These are phyloP conservation scores for Triangularia setosa DNA, from an alignment of 2,329 filamentous ascomycete genomes.

Conservation along the genomic window DNA sequence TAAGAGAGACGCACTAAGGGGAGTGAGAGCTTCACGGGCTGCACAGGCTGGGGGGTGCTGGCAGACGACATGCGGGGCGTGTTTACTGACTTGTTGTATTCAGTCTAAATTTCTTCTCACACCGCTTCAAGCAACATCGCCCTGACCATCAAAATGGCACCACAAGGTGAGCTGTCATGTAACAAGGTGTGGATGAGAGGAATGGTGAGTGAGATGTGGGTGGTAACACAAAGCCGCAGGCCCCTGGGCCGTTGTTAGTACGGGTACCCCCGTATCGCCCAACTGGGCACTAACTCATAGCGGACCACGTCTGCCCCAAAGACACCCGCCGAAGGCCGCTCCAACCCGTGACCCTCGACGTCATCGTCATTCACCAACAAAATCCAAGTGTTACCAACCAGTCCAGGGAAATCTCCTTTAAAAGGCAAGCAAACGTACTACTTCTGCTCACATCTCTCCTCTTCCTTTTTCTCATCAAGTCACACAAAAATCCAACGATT, in stretches of 20 bases:
- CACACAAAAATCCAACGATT: not conserved
- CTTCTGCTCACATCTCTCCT: not conserved
- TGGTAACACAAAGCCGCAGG: not conserved
- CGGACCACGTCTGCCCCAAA: not conserved
- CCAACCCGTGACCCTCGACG: slow-evolving; percentile 20
- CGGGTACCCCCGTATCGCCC: not conserved
- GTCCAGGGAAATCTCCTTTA: slow-evolving; percentile 9
- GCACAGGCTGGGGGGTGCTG: slow-evolving; percentile 42
- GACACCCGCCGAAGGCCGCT: slow-evolving; percentile 7
- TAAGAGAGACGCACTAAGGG: slow-evolving; percentile 54
- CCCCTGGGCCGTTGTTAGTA: not conserved
- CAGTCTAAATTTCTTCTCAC: not conserved
- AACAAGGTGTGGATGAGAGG: not conserved
- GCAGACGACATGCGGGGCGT: slow-evolving; percentile 48
- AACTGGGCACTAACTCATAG: slow-evolving; percentile 2
- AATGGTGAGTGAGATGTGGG: not conserved
- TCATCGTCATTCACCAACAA: slow-evolving; percentile 8
- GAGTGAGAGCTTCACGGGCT: slow-evolving; percentile 77
- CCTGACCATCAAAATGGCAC: not conserved
- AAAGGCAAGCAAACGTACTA: not conserved
- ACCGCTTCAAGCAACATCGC: not conserved
- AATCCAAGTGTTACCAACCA: not conserved
- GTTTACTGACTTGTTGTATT: not conserved
- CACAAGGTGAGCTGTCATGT: not conserved
- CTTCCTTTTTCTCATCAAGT: not conserved